Evolutionary conservation across 2,329 filamentous ascomycete genomes (phyloP).

Genomic region (Aureobasidium uvarum): DNA sequence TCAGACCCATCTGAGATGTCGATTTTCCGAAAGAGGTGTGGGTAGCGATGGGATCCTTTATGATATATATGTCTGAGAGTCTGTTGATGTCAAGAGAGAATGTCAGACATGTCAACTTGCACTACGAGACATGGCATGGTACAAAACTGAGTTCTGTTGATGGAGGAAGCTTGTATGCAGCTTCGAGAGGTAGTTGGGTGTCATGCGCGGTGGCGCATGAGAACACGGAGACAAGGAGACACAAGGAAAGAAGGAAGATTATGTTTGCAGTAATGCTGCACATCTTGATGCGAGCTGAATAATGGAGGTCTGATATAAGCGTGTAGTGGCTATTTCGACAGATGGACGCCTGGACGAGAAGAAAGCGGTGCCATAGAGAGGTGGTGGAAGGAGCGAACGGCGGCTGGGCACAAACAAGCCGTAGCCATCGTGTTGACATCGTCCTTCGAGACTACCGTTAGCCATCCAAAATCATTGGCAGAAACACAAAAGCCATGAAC

Average conservation of each 20-base stretch:
- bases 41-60: slow-evolving; percentile 78
- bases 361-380: background rate
- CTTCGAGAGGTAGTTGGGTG: background rate
- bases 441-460: no score
- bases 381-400: background rate
- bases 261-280: background rate
- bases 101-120: background rate
- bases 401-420: background rate
- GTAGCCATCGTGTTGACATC: background rate
- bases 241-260: background rate
- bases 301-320: background rate
- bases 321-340: background rate
- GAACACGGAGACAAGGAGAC: background rate
- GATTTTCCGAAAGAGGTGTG: slow-evolving; percentile 70
- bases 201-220: background rate
- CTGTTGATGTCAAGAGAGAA: slow-evolving; percentile 33
- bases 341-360: background rate
- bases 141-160: background rate
- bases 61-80: slow-evolving; percentile 87
- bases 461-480: no score
- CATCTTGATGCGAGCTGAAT: background rate
- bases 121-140: background rate
- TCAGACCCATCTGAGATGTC: slow-evolving; percentile 59
- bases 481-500: no score
- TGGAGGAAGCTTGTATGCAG: background rate